Evolutionary conservation across 768 basidiomycete genomes (phyloP), one percentile per base, ranked within the genome.

Genomic region (Naganishia friedmannii): DNA sequence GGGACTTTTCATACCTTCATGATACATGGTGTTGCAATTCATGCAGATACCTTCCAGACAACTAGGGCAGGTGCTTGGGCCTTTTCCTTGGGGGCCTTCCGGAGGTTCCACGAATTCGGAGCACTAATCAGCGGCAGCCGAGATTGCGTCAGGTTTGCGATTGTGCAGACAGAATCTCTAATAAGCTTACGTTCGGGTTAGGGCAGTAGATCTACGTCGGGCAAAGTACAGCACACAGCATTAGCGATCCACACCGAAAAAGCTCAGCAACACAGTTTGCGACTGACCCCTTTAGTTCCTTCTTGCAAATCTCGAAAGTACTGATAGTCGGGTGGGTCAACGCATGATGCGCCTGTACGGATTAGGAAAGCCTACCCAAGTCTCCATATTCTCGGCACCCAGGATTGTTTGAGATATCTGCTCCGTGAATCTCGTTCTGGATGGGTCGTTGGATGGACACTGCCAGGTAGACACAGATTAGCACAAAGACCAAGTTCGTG

Each of bases 281-380:
- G 19, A 39, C 57, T 32, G 21, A 58, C 57, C 34, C 57, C 57
- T 37, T 58, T 34, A 32, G 37, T 37, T 5, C 57, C 57, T 37
- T 58, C 34, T 58, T 58, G 57, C n/a, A 58, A 23, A 23, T 58
- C 57, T 23, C 57, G 57, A 23, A 34, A 58, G 37, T 58, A 58
- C 57, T 58, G 34, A 7, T 12, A 51, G 48, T 23, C 7, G n/a
- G 12, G n/a, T 23, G 19, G n/a, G 15, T 26, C 48, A 51, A 5
- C 54, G 15, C 34, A 37, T 37, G 34, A 5, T n/a, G 54, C 9
- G 8, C 6, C 21, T 5, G 3, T 56, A 13, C 3, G 3, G 32
- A 29, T 4, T 29, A 7, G 29, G 1, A 10, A 56, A 56, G 15
- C 57, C 19, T 37, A 58, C 57, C 57, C 57, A 58, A 21, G 34